Percentiles rank a stretch among this genome's conserved stretches.
phyloP scores from a whole-genome alignment of 2,329 filamentous ascomycete species.

The Fusarium sp. region DNA sequence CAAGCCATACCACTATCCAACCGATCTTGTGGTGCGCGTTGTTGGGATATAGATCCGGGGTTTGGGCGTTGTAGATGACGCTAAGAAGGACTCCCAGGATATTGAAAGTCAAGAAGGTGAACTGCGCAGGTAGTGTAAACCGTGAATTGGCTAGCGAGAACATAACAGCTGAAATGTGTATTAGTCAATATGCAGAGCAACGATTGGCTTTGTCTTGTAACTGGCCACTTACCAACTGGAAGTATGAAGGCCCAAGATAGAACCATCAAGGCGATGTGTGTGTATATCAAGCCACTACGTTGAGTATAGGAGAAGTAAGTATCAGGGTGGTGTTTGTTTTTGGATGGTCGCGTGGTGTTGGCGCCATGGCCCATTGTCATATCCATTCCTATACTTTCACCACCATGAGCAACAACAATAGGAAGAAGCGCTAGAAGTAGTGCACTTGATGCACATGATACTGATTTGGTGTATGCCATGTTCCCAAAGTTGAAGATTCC shows the following conservation, averaged over 20 bases:
- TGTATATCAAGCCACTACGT: conserved; percentile 69
- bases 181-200: conserved; percentile 14
- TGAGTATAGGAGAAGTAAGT: conserved; percentile 72
- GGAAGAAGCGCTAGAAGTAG: conserved; percentile 36
- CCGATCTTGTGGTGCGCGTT: conserved; percentile 91
- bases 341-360: conserved; percentile 41
- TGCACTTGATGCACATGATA: background rate
- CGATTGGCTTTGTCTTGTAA: background rate
- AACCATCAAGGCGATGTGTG: conserved; percentile 78
- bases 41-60: conserved; percentile 86
- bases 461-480: conserved; percentile 8
- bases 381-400: conserved; percentile 21
- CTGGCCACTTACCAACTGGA: conserved; percentile 72
- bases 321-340: conserved; percentile 54
- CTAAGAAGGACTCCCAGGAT: conserved; percentile 73
- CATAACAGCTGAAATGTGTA: conserved; percentile 76
- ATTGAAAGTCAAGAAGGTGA: conserved; percentile 74
- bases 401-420: conserved; percentile 39
- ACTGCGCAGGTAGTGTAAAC: conserved; percentile 76
- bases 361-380: conserved; percentile 18
- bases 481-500: background rate
- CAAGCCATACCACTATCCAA: conserved; percentile 83
- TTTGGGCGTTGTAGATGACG: conserved; percentile 81
- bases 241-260: conserved; percentile 79
- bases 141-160: conserved; percentile 85